phyloP scores from a whole-genome alignment of 2,329 filamentous ascomycete species.

The Tolypocladium guangdongense region DNA sequence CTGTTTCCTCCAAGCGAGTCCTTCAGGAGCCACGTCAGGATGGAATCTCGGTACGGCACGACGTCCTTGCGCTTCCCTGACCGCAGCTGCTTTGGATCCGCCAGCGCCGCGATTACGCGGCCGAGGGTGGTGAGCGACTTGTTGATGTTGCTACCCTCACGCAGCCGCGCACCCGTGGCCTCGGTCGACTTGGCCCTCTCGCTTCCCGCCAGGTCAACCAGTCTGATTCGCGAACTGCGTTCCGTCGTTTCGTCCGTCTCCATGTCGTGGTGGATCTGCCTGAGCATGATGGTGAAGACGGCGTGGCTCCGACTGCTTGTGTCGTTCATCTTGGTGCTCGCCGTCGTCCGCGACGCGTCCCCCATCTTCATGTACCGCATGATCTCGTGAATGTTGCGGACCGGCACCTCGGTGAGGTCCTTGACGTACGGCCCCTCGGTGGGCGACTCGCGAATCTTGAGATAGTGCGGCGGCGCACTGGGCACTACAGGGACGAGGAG shows the following conservation, averaged over 20 bases:
- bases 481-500: slow-evolving; percentile 64
- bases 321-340: slow-evolving; percentile 98
- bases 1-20: slow-evolving; percentile 93
- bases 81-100: slow-evolving; percentile 51
- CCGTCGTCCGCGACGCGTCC: slow-evolving; percentile 76
- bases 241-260: slow-evolving; percentile 97
- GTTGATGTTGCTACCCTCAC: slow-evolving; percentile 97
- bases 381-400: slow-evolving; percentile 78
- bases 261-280: slow-evolving; percentile 96
- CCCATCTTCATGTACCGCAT: slow-evolving; percentile 84
- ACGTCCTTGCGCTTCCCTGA: slow-evolving; percentile 51
- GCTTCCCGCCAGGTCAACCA: slow-evolving; percentile 90
- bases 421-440: slow-evolving; percentile 95
- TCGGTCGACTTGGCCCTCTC: slow-evolving; percentile 94
- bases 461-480: slow-evolving; percentile 73
- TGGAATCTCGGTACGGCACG: slow-evolving; percentile 87
- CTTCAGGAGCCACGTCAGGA: slow-evolving; percentile 76
- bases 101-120: slow-evolving; percentile 87
- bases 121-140: slow-evolving; percentile 94
- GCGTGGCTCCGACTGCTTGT: slow-evolving; percentile 93
- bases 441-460: slow-evolving; percentile 94
- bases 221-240: slow-evolving; percentile 80
- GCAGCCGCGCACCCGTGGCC: slow-evolving; percentile 79
- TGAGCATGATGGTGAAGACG: slow-evolving; percentile 95
- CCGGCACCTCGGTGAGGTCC: slow-evolving; percentile 86